These are phyloP conservation scores for Anthoceros angustus DNA, from an alignment of 225 moss, liverwort and hornwort genomes.

Conservation along the genomic window DNA sequence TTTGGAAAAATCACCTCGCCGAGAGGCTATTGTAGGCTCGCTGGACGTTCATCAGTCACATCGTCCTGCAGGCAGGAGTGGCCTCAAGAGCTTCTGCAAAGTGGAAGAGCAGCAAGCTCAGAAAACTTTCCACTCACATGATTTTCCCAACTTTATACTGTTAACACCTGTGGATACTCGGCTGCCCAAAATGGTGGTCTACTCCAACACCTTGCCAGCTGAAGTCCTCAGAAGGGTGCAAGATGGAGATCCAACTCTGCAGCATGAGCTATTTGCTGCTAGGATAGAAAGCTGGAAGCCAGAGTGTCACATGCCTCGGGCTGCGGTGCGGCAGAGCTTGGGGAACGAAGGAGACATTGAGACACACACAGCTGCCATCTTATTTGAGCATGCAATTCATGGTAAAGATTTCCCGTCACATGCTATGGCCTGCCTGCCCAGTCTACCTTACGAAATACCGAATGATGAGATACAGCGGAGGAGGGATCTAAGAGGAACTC, in stretches of 20 bases:
- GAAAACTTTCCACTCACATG: constrained; percentile 16
- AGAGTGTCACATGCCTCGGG: constrained; percentile 50
- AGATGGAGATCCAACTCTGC: constrained; percentile 50
- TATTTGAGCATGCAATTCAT: constrained; percentile 74
- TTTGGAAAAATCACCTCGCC: constrained; percentile 47
- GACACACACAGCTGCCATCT: constrained; percentile 71
- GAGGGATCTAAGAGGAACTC: constrained; percentile 41
- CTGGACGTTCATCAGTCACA: constrained; percentile 40
- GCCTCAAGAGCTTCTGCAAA: constrained; percentile 20
- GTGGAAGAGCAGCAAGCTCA: constrained; percentile 31
- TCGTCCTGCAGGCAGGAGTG: constrained; percentile 27
- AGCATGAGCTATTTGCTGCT: constrained; percentile 67
- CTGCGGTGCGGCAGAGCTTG: constrained; percentile 47
- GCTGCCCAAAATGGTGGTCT: constrained; percentile 65
- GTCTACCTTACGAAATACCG: constrained; percentile 74
- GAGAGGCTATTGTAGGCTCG: constrained; percentile 74
- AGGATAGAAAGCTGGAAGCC: constrained; percentile 59
- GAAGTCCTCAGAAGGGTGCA: constrained; percentile 49
- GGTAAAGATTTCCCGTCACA: constrained; percentile 51
- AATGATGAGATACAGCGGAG: constrained; percentile 45
- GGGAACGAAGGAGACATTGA: constrained; percentile 89
- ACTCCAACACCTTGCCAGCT: constrained; percentile 40
- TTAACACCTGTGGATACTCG: constrained; percentile 69
- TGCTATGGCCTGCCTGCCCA: constrained; percentile 59
- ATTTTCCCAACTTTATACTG: constrained; percentile 30